Conservation (phyloP, 805 yeast genomes). For the Candida orba region DNA sequence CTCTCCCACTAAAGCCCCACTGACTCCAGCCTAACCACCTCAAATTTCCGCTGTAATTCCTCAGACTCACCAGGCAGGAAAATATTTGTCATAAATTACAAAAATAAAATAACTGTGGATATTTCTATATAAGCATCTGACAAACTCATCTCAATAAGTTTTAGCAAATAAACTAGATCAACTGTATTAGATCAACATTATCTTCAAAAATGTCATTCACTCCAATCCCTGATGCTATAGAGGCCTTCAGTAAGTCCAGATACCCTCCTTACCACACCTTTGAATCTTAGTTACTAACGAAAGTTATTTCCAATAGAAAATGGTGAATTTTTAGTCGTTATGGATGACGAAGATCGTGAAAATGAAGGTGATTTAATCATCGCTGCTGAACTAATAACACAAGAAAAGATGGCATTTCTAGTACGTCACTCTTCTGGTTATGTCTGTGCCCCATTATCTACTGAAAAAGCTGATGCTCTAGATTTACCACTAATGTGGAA, state of each 20-base stretch:
- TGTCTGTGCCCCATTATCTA: slow-evolving; percentile 84
- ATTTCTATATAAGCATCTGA: neutral
- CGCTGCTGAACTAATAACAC: slow-evolving; percentile 78
- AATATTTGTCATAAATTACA: neutral
- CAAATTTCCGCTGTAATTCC: too few relatives aligned
- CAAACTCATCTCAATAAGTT: neutral
- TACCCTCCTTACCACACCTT: too few relatives aligned
- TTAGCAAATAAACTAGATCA: neutral
- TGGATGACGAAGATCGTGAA: slow-evolving; percentile 95
- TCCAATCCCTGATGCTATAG: slow-evolving; percentile 62
- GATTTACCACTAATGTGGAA: slow-evolving; percentile 68
- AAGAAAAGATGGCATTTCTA: slow-evolving; percentile 87
- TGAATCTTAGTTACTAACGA: slow-evolving; percentile 1
- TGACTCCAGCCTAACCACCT: too few relatives aligned
- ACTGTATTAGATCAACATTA: neutral
- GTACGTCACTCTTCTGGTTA: slow-evolving; percentile 86
- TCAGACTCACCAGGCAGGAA: too few relatives aligned
- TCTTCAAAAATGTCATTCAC: slow-evolving; percentile 29
- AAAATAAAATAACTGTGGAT: slow-evolving; percentile 2
- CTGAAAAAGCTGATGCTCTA: slow-evolving; percentile 69
- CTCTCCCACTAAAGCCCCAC: too few relatives aligned
- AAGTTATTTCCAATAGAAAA: slow-evolving; percentile 10
- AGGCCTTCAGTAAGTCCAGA: slow-evolving; percentile 46
- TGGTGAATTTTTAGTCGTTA: slow-evolving; percentile 73
- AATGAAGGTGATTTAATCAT: slow-evolving; percentile 96